phyloP scores from a whole-genome alignment of 768 basidiomycete genomes.

The Serendipita vermifera region DNA sequence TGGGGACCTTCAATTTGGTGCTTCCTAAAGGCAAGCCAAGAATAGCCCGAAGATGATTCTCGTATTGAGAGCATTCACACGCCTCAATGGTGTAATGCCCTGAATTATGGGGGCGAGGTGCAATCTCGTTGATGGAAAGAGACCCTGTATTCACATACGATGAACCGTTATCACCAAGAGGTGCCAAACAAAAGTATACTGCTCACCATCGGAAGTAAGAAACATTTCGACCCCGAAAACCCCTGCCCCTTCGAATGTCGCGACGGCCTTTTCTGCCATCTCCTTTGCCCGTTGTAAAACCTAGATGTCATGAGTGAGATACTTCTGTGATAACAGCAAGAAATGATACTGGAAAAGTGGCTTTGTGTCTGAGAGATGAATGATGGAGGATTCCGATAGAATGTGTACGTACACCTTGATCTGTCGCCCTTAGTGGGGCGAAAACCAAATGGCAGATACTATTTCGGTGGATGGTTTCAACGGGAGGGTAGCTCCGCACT shows the following conservation, averaged over 20 bases:
- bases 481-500: constrained; percentile 73
- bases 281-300: constrained; percentile 47
- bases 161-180: not conserved
- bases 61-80: constrained; percentile 91
- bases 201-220: constrained; percentile 68
- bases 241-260: constrained; percentile 72
- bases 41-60: constrained; percentile 93
- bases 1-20: constrained; percentile 73
- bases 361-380: no score
- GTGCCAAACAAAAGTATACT: not conserved
- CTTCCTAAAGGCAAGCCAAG: constrained; percentile 81
- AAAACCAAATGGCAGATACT: constrained; percentile 90
- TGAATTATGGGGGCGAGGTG: constrained; percentile 95
- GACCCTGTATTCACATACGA: constrained; percentile 33
- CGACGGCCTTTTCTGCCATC: constrained; percentile 71
- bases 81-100: constrained; percentile 99
- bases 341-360: no score
- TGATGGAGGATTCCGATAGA: no score
- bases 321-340: no score
- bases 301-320: constrained; percentile 37
- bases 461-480: constrained; percentile 90
- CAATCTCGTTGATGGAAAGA: constrained; percentile 89
- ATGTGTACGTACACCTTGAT: constrained; percentile 17
- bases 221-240: constrained; percentile 99
- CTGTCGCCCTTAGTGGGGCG: constrained; percentile 54